Percentiles rank a stretch among this genome's conserved stretches.
Conservation (phyloP, 2,329 filamentous ascomycete species). For the Fusarium anguioides region DNA sequence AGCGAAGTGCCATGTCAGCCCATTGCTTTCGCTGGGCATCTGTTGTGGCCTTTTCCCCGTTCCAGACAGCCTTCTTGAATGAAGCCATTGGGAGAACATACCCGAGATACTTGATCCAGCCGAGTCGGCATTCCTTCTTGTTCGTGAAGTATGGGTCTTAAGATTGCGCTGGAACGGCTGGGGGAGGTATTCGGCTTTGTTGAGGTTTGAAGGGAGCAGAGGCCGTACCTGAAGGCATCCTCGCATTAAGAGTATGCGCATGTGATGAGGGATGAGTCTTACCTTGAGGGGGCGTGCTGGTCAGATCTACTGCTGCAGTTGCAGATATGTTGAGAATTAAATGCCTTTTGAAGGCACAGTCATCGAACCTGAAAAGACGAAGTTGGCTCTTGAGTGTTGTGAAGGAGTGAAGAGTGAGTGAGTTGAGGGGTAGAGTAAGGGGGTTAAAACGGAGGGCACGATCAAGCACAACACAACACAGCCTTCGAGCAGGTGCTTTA, state of each 20-base stretch:
- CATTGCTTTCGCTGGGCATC: not conserved
- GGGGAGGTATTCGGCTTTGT: rapidly evolving
- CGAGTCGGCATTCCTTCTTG: slow-evolving; percentile 1
- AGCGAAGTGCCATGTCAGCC: not conserved
- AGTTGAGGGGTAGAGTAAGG: not conserved
- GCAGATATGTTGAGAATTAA: not conserved
- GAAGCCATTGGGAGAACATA: not conserved
- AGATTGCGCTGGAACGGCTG: not conserved
- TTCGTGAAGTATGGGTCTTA: not conserved
- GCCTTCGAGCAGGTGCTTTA: too few species aligned
- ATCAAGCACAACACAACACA: not conserved
- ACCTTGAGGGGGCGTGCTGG: not conserved
- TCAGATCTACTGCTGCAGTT: not conserved
- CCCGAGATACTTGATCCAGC: slow-evolving; percentile 7
- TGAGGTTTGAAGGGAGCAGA: rapidly evolving
- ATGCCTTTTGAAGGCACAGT: not conserved
- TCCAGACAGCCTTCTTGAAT: not conserved
- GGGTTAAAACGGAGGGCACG: not conserved
- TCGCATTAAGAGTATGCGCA: not conserved
- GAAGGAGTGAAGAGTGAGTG: not conserved
- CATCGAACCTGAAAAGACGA: too few species aligned
- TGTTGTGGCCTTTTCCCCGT: not conserved
- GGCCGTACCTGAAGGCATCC: not conserved
- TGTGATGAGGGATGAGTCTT: not conserved
- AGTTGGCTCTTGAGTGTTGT: rapidly evolving